Evolutionary conservation across 306 rosid species (phyloP).

Genomic region (Ammopiptanthus mongolicus): DNA sequence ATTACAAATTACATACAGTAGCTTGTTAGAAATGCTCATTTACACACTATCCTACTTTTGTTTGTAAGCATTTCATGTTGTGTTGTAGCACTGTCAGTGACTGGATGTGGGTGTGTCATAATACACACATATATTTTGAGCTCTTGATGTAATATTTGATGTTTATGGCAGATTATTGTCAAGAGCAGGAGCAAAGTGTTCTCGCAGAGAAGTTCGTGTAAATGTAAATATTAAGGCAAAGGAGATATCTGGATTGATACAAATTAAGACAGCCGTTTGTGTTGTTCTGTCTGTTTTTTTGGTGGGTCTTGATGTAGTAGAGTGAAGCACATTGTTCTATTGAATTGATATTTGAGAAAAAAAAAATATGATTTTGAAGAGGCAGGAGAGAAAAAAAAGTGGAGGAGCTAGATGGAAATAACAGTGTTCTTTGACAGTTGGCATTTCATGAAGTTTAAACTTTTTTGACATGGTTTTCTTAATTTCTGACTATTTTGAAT

Average conservation of each 20-base stretch:
- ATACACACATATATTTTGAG: background rate
- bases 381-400: background rate
- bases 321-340: conserved; percentile 22
- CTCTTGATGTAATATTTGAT: conserved; percentile 2
- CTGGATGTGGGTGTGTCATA: background rate
- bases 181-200: conserved; percentile 4
- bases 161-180: conserved; percentile 34
- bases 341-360: background rate
- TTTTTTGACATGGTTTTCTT: no score
- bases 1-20: background rate
- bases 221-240: conserved; percentile 41
- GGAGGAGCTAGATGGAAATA: background rate
- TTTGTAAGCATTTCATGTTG: background rate
- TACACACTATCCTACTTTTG: background rate
- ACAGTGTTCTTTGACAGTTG: background rate
- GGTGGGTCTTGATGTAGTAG: conserved; percentile 27
- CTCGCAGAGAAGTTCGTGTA: conserved; percentile 1
- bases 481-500: no score
- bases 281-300: conserved; percentile 12
- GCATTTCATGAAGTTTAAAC: no score
- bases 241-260: conserved; percentile 27
- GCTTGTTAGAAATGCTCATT: background rate
- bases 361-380: background rate
- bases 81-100: background rate
- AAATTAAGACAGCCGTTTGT: conserved; percentile 22